Conservation (phyloP, 805 yeast species). For the Kregervanrija fluxuum region DNA sequence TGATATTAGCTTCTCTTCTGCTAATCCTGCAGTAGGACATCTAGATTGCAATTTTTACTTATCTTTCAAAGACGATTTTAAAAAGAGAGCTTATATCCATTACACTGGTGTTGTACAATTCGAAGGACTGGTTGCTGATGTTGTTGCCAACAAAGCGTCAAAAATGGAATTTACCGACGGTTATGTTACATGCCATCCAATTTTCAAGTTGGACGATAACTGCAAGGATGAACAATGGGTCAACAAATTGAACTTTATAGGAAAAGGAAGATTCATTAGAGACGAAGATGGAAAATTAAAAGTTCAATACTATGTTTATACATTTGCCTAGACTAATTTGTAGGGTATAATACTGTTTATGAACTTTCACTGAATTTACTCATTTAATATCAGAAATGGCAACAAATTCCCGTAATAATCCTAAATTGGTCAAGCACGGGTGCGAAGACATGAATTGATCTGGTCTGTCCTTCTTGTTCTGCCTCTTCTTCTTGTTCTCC, state of each 20-base stretch:
- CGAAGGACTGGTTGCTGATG: constrained; percentile 29
- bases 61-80: constrained; percentile 26
- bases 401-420: too few species aligned
- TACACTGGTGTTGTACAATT: constrained; percentile 45
- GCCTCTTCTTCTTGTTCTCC: too few species aligned
- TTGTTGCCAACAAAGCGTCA: constrained; percentile 27
- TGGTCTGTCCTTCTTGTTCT: too few species aligned
- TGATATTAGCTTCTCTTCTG: constrained; percentile 32
- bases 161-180: constrained; percentile 36
- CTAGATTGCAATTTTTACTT: constrained; percentile 47
- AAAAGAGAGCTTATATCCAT: constrained; percentile 32
- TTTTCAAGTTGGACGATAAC: constrained; percentile 33
- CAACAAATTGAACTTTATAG: constrained; percentile 39
- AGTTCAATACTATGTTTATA: constrained; percentile 33
- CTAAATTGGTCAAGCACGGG: too few species aligned
- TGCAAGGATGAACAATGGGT: constrained; percentile 47
- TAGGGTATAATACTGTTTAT: too few species aligned
- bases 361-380: too few species aligned
- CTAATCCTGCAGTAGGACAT: constrained; percentile 21
- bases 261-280: constrained; percentile 53
- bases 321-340: constrained; percentile 1
- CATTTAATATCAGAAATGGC: too few species aligned
- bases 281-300: constrained; percentile 35
- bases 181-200: constrained; percentile 43
- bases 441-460: too few species aligned